Evolutionary conservation across 2,329 filamentous ascomycete genomes (phyloP).

Genomic region (Zalaria obscura): DNA sequence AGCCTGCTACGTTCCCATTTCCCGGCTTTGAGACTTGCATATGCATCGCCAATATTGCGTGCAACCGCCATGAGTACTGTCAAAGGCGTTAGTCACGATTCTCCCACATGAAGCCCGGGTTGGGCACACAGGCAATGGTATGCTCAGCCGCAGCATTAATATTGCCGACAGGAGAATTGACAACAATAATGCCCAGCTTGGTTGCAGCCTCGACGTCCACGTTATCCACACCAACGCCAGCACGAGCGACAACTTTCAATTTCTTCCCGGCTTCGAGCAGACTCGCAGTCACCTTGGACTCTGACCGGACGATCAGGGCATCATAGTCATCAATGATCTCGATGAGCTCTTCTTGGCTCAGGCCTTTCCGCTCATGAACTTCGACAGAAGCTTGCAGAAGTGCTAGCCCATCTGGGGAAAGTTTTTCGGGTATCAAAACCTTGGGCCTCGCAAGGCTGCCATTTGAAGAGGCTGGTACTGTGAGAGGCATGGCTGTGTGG

Average conservation of each 20-base stretch:
- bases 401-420: slow-evolving; percentile 63
- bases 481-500: not conserved
- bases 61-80: slow-evolving; percentile 59
- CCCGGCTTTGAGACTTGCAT: slow-evolving; percentile 53
- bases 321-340: slow-evolving; percentile 58
- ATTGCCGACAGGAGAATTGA: slow-evolving; percentile 68
- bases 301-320: slow-evolving; percentile 65
- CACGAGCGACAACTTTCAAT: slow-evolving; percentile 64
- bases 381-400: slow-evolving; percentile 53
- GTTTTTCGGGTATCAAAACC: slow-evolving; percentile 65
- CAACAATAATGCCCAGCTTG: slow-evolving; percentile 59
- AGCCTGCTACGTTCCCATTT: slow-evolving; percentile 64
- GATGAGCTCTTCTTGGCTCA: slow-evolving; percentile 49
- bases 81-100: slow-evolving; percentile 8
- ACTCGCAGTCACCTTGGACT: slow-evolving; percentile 62
- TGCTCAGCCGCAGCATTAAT: slow-evolving; percentile 71
- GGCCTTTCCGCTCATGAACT: slow-evolving; percentile 51
- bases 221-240: slow-evolving; percentile 73
- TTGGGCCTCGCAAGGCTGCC: slow-evolving; percentile 25
- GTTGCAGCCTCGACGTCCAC: slow-evolving; percentile 64
- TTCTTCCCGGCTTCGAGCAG: slow-evolving; percentile 52
- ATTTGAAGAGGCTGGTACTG: slow-evolving; percentile 11
- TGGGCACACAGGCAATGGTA: slow-evolving; percentile 41
- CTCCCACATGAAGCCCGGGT: not conserved
- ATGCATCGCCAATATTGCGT: slow-evolving; percentile 57